phyloP scores from a whole-genome alignment of 179 eudicot species.

The Silene vulgaris region DNA sequence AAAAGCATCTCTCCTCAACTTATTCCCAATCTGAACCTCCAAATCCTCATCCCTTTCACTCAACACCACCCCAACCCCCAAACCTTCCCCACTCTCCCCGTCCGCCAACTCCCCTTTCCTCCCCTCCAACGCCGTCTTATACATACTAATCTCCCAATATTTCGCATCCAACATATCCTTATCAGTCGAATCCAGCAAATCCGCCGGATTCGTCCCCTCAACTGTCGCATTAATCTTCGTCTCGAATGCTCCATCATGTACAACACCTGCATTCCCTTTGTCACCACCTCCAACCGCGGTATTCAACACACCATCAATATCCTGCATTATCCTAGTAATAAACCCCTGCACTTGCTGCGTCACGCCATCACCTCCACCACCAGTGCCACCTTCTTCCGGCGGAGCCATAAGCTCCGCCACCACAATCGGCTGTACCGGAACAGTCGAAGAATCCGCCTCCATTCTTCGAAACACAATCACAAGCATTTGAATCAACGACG shows the following conservation, averaged over 20 bases:
- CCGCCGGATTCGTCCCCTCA: conserved; percentile 89
- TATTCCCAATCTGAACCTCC: conserved; percentile 96
- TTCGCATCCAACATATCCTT: conserved; percentile 99
- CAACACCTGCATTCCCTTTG: conserved; percentile 18
- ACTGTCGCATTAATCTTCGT: conserved; percentile 62
- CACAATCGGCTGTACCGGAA: conserved; percentile 81
- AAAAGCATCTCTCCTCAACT: conserved; percentile 86
- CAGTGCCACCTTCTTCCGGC: conserved; percentile 36
- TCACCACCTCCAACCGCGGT: conserved; percentile 35
- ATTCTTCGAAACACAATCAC: conserved; percentile 86
- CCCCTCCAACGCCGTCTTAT: conserved; percentile 89
- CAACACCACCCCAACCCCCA: conserved; percentile 6
- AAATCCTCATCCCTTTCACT: conserved; percentile 80
- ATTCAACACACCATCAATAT: conserved; percentile 72
- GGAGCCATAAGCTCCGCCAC: conserved; percentile 95
- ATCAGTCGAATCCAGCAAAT: conserved; percentile 90
- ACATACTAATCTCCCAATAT: conserved; percentile 99
- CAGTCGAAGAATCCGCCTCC: conserved; percentile 94
- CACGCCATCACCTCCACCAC: conserved; percentile 55
- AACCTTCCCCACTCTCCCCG: conserved; percentile 39
- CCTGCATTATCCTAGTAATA: conserved; percentile 76
- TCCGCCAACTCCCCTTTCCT: conserved; percentile 89
- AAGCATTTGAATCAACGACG: conserved; percentile 86
- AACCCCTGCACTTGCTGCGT: conserved; percentile 85
- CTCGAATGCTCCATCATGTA: conserved; percentile 87